Conservation (phyloP, 1,284 basidiomycete species). For the Coniophora puteana region DNA sequence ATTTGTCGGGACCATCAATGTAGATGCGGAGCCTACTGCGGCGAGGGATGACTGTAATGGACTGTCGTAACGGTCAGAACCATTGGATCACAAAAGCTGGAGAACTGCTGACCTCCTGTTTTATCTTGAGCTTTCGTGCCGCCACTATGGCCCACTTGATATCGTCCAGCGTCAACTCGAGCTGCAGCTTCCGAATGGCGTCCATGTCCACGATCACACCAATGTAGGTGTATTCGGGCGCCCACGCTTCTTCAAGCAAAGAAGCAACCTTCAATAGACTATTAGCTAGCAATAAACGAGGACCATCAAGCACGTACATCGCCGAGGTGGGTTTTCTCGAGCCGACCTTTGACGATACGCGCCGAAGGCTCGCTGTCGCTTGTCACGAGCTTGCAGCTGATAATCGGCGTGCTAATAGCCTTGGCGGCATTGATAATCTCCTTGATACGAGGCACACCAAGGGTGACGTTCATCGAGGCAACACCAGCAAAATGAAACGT, state of each 20-base stretch:
- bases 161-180: constrained; percentile 92
- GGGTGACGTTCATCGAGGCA: constrained; percentile 99
- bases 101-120: constrained; percentile 59
- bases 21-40: constrained; percentile 86
- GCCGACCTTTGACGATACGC: constrained; percentile 93
- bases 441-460: constrained; percentile 99
- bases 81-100: neutral
- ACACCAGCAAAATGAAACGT: constrained; percentile 99
- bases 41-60: constrained; percentile 70
- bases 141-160: constrained; percentile 90
- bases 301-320: constrained; percentile 55
- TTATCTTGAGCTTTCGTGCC: constrained; percentile 91
- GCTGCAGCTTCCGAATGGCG: constrained; percentile 88
- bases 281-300: neutral
- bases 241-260: constrained; percentile 95
- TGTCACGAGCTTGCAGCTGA: constrained; percentile 91
- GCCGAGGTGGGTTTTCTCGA: constrained; percentile 94
- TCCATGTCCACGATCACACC: constrained; percentile 91
- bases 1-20: constrained; percentile 81
- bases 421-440: constrained; percentile 99
- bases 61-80: constrained; percentile 34
- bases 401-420: constrained; percentile 96
- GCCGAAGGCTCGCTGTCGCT: constrained; percentile 86
- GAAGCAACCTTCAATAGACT: constrained; percentile 69
- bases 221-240: constrained; percentile 88